Evolutionary conservation across 1,284 basidiomycete genomes (phyloP).

Genomic region (Exobasidium cylindrosporum): DNA sequence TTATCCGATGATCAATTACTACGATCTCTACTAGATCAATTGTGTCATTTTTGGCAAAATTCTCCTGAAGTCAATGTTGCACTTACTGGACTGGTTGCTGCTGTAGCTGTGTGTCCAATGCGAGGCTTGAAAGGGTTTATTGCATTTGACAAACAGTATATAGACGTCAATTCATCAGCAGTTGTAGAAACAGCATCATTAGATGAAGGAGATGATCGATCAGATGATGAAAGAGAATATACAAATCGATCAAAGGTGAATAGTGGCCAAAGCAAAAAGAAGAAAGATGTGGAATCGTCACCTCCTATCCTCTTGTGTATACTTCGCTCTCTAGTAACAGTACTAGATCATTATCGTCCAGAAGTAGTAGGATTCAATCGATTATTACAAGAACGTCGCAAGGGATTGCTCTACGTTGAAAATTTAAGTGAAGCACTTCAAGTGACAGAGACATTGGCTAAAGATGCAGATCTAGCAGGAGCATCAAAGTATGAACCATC

Average conservation of each 20-base stretch:
- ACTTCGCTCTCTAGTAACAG: constrained; percentile 30
- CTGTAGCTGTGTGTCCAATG: constrained; percentile 76
- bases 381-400: constrained; percentile 77
- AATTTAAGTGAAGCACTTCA: constrained; percentile 84
- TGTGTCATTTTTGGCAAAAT: constrained; percentile 78
- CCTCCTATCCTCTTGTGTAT: constrained; percentile 29
- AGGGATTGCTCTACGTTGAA: constrained; percentile 85
- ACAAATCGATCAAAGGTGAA: not conserved
- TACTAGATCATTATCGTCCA: constrained; percentile 72
- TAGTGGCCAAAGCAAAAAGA: not conserved
- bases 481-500: not conserved
- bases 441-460: constrained; percentile 8
- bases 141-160: constrained; percentile 19
- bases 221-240: constrained; percentile 1
- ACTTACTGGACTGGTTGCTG: constrained; percentile 74
- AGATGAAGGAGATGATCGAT: constrained; percentile 64
- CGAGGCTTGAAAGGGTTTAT: constrained; percentile 85
- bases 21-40: constrained; percentile 67
- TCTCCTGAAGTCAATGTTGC: constrained; percentile 83
- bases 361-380: constrained; percentile 76
- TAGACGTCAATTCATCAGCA: not conserved
- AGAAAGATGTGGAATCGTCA: not conserved
- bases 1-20: constrained; percentile 75
- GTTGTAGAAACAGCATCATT: not conserved
- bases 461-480: not conserved